Conservation (phyloP, 148 eudicot species). For the Vaccinium darrowii region DNA sequence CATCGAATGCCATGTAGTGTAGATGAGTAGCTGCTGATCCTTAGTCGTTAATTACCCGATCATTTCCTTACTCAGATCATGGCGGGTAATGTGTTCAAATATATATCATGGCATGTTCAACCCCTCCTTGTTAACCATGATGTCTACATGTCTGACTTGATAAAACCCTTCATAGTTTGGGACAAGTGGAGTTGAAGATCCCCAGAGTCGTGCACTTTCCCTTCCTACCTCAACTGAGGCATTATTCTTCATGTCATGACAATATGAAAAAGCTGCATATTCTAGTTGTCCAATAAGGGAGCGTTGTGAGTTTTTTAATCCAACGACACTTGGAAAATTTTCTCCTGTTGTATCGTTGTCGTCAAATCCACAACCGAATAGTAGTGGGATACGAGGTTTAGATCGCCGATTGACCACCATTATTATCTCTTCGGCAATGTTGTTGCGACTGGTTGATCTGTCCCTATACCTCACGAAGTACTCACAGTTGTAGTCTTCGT, state of each 20-base stretch:
- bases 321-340: too few relatives aligned
- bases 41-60: background rate
- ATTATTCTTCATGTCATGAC: too few relatives aligned
- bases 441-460: background rate
- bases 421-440: background rate
- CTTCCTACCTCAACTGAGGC: too few relatives aligned
- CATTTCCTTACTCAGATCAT: background rate
- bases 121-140: background rate
- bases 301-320: too few relatives aligned
- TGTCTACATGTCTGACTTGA: background rate
- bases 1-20: background rate
- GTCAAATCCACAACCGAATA: background rate
- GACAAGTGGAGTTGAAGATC: too few relatives aligned
- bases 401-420: background rate
- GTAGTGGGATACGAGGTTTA: background rate
- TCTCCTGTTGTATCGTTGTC: too few relatives aligned
- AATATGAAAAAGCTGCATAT: too few relatives aligned
- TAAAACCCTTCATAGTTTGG: too few relatives aligned
- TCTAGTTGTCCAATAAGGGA: too few relatives aligned
- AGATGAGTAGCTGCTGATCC: background rate
- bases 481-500: background rate
- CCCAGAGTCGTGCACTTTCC: too few relatives aligned
- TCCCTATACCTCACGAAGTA: background rate
- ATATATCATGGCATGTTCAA: background rate
- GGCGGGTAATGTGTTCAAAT: background rate